A percentile compares a stretch with the other conserved stretches of the same genome.
These are phyloP conservation scores for Phaeolepiota aurea DNA, from an alignment of 768 basidiomycete species.

Conservation along the genomic window DNA sequence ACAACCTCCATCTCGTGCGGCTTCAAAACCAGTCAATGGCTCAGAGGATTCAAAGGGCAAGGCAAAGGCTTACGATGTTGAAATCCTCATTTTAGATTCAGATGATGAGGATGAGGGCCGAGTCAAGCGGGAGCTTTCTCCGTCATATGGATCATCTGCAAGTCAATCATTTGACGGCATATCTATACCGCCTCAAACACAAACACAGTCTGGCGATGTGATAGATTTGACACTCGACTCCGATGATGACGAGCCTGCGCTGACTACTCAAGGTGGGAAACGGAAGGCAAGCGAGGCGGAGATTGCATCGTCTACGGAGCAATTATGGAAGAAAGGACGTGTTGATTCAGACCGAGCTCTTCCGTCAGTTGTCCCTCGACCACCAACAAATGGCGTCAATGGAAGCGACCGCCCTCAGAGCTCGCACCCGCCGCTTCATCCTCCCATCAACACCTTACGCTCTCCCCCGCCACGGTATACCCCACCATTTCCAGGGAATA, in stretches of 20 bases:
- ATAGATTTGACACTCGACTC: conserved; percentile 79
- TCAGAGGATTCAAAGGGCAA: conserved; percentile 29
- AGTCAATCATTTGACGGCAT: conserved; percentile 23
- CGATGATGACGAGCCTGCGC: conserved; percentile 55
- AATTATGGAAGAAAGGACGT: conserved; percentile 65
- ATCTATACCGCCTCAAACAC: conserved; percentile 14
- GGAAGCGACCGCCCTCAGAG: neutral
- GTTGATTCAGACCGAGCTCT: conserved; percentile 17
- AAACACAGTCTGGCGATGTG: conserved; percentile 35
- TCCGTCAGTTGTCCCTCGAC: conserved; percentile 6
- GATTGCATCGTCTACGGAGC: conserved; percentile 47
- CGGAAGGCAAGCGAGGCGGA: conserved; percentile 53
- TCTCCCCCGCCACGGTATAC: conserved; percentile 14
- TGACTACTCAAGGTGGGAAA: conserved; percentile 34
- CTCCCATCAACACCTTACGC: conserved; percentile 3
- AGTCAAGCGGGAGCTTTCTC: conserved; percentile 71
- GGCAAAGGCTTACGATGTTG: conserved; percentile 37
- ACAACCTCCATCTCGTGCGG: conserved; percentile 11
- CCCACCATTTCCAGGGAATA: conserved; percentile 7
- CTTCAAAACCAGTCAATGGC: conserved; percentile 16
- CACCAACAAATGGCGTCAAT: conserved; percentile 3
- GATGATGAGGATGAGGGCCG: conserved; percentile 74
- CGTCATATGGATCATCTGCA: conserved; percentile 45
- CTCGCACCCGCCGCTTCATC: neutral
- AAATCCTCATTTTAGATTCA: conserved; percentile 63